A percentile compares a stretch with the other conserved stretches of the same genome.
These are phyloP conservation scores for Ophiocordyceps australis DNA, from an alignment of 2,329 filamentous ascomycete species.

Conservation along the genomic window DNA sequence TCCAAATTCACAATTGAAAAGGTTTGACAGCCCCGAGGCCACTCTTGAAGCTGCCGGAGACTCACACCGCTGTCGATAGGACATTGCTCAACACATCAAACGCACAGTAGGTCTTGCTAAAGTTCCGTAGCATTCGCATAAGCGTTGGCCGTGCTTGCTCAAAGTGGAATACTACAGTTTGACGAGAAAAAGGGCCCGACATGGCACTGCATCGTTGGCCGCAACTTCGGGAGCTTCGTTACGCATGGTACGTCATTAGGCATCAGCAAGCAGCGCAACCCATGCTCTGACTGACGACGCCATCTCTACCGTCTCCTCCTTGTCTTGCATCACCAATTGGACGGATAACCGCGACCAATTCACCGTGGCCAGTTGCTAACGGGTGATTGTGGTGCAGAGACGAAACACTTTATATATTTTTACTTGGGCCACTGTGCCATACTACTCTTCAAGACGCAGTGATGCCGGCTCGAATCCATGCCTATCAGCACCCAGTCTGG, in stretches of 20 bases:
- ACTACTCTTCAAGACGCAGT: slow-evolving; percentile 97
- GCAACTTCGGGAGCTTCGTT: slow-evolving; percentile 98
- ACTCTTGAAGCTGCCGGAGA: no score
- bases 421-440: slow-evolving; percentile 98
- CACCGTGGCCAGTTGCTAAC: not conserved
- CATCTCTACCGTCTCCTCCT: not conserved
- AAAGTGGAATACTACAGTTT: slow-evolving; percentile 59
- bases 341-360: no score
- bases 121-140: no score
- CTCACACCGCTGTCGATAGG: no score
- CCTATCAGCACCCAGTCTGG: no score
- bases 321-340: not conserved
- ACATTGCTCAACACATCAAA: slow-evolving; percentile 93
- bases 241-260: slow-evolving; percentile 63
- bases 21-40: slow-evolving; percentile 12
- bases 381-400: slow-evolving; percentile 42
- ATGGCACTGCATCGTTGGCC: slow-evolving; percentile 97
- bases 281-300: no score
- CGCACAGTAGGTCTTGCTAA: slow-evolving; percentile 55
- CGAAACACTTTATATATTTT: slow-evolving; percentile 99
- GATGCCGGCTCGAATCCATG: no score
- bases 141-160: no score
- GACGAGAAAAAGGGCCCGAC: slow-evolving; percentile 93
- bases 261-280: no score
- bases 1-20: slow-evolving; percentile 44